Percentiles rank a stretch among this genome's conserved stretches.
phyloP scores from a whole-genome alignment of 1,284 basidiomycete genomes.

The Naganishia sp. region DNA sequence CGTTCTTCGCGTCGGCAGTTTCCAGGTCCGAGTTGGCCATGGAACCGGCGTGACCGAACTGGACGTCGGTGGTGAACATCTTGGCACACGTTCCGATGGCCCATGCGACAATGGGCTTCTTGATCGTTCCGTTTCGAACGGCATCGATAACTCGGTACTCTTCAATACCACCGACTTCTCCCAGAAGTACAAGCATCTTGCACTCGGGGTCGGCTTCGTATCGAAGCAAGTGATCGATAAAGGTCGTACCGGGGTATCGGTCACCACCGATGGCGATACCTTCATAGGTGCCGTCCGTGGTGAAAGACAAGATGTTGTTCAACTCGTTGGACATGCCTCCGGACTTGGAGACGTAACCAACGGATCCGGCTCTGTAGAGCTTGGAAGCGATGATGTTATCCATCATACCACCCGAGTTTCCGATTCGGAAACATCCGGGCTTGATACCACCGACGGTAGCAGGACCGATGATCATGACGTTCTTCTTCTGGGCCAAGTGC shows the following conservation, averaged over 20 bases:
- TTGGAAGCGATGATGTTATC: slow-evolving; percentile 99
- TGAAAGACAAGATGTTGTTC: slow-evolving; percentile 98
- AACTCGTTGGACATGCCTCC: slow-evolving; percentile 99
- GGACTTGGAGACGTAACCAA: slow-evolving; percentile 99
- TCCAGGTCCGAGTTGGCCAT: slow-evolving; percentile 98
- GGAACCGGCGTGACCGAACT: slow-evolving; percentile 97
- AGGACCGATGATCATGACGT: slow-evolving; percentile 93
- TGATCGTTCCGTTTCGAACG: slow-evolving; percentile 90
- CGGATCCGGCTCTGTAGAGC: slow-evolving; percentile 95
- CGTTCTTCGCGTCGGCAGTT: slow-evolving; percentile 97
- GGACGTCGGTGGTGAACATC: slow-evolving; percentile 99
- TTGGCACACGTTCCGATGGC: slow-evolving; percentile 99
- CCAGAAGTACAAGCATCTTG: slow-evolving; percentile 97
- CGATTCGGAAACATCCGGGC: slow-evolving; percentile 99
- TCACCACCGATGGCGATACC: slow-evolving; percentile 99
- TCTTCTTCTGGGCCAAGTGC: slow-evolving; percentile 80
- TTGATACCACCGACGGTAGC: slow-evolving; percentile 99
- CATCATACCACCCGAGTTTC: slow-evolving; percentile 99
- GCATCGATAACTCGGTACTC: slow-evolving; percentile 99
- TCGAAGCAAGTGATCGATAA: slow-evolving; percentile 97
- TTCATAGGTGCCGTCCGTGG: slow-evolving; percentile 98
- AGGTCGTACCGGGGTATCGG: slow-evolving; percentile 96
- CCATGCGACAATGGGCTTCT: slow-evolving; percentile 99
- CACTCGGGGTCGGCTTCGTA: slow-evolving; percentile 97
- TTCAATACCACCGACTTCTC: slow-evolving; percentile 98